Conservation (phyloP, 768 basidiomycete genomes). For the Clitopilus hobsonii region DNA sequence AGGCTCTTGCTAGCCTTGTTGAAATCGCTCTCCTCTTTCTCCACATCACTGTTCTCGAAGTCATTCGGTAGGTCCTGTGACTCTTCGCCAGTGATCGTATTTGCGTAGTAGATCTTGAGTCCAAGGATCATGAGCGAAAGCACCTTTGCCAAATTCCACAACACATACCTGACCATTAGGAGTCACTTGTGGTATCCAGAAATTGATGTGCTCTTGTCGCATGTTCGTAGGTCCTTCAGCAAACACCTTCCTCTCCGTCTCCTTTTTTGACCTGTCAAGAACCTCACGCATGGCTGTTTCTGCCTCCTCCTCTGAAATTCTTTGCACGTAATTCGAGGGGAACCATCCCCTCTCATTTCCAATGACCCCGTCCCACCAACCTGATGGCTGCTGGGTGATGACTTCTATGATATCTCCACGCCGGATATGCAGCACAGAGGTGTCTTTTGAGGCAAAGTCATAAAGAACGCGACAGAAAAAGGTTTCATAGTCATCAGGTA, state of each 20-base stretch:
- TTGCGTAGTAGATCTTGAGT: constrained; percentile 98
- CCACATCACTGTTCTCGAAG: constrained; percentile 55
- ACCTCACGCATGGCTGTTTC: constrained; percentile 59
- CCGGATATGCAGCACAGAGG: constrained; percentile 83
- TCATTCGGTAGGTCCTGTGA: constrained; percentile 83
- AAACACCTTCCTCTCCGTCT: constrained; percentile 18
- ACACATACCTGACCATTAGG: constrained; percentile 71
- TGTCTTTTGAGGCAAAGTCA: constrained; percentile 82
- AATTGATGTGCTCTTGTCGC: constrained; percentile 57
- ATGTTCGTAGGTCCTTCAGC: constrained; percentile 38
- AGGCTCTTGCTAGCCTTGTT: too few species aligned
- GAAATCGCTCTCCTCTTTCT: too few species aligned
- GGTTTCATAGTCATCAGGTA: constrained; percentile 64
- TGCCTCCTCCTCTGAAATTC: constrained; percentile 77
- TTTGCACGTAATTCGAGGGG: constrained; percentile 89
- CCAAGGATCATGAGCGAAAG: too few species aligned
- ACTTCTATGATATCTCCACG: constrained; percentile 93
- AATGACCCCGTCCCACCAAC: constrained; percentile 98
- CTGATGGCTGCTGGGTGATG: constrained; percentile 82
- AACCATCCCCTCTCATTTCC: constrained; percentile 94
- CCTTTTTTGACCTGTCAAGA: constrained; percentile 35
- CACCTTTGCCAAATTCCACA: neutral
- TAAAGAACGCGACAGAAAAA: constrained; percentile 92
- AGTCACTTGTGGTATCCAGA: constrained; percentile 88
- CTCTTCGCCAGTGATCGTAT: constrained; percentile 80